These are phyloP conservation scores for Bruguiera sexangula DNA, from an alignment of 345 rosid genomes.

Conservation along the genomic window DNA sequence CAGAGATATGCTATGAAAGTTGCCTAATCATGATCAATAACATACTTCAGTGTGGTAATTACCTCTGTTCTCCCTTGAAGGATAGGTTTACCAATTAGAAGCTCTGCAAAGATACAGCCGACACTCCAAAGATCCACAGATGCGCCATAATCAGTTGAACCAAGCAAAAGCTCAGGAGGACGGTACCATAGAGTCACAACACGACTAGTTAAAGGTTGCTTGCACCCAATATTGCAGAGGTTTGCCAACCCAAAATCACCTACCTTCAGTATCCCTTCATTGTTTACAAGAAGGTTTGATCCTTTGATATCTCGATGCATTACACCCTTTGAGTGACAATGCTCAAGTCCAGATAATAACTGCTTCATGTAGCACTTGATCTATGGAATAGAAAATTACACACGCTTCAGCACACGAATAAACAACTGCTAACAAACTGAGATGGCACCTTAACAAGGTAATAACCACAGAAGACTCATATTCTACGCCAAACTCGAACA, in stretches of 20 bases:
- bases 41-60: slow-evolving; percentile 7
- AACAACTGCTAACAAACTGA: neutral
- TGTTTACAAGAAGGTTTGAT: slow-evolving; percentile 88
- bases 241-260: slow-evolving; percentile 98
- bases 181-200: slow-evolving; percentile 98
- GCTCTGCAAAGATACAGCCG: slow-evolving; percentile 95
- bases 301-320: slow-evolving; percentile 98
- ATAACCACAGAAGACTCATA: neutral
- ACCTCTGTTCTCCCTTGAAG: slow-evolving; percentile 99
- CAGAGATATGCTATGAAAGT: neutral
- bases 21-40: neutral
- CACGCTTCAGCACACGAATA: slow-evolving; percentile 2
- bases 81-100: slow-evolving; percentile 75
- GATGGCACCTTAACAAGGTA: neutral
- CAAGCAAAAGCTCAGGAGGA: slow-evolving; percentile 93
- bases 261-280: slow-evolving; percentile 83
- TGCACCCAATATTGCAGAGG: slow-evolving; percentile 46
- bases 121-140: slow-evolving; percentile 98
- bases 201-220: slow-evolving; percentile 90
- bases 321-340: slow-evolving; percentile 80
- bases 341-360: slow-evolving; percentile 78
- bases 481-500: neutral
- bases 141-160: slow-evolving; percentile 84
- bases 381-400: slow-evolving; percentile 33
- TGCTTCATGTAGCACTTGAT: slow-evolving; percentile 94